phyloP scores from a whole-genome alignment of 75 land plant genomes.

The Sequoiadendron giganteum region DNA sequence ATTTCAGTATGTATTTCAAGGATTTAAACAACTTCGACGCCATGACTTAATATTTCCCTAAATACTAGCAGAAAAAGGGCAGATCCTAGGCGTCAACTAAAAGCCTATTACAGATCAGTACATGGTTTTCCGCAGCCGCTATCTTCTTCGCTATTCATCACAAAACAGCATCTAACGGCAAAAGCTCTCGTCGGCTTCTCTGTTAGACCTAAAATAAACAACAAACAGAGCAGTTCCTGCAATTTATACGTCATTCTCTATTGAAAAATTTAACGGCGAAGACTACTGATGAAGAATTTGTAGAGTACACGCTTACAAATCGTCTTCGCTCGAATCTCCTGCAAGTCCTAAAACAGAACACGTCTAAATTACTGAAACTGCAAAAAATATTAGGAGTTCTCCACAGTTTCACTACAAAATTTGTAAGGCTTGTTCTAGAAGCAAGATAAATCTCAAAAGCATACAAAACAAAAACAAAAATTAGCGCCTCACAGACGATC shows the following conservation, averaged over 20 bases:
- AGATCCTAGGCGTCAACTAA: background rate
- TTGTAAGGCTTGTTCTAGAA: background rate
- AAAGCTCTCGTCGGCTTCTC: background rate
- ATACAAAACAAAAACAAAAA: background rate
- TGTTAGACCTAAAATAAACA: background rate
- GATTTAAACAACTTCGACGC: background rate
- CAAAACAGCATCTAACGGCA: background rate
- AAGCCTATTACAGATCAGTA: background rate
- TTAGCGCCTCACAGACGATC: background rate
- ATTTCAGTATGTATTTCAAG: background rate
- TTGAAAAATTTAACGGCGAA: background rate
- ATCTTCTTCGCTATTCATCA: background rate
- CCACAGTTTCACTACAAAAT: background rate
- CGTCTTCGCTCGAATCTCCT: background rate
- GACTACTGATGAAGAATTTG: background rate
- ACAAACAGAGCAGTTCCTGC: background rate
- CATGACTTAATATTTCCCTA: background rate
- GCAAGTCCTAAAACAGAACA: background rate
- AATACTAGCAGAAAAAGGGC: background rate
- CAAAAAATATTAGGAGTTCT: background rate
- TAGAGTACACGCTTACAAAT: background rate
- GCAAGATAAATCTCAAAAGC: background rate
- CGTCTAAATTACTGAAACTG: background rate
- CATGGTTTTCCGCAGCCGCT: background rate
- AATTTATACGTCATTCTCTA: background rate